Percentiles rank a stretch among this genome's conserved stretches.
Evolutionary conservation across 2,329 filamentous ascomycete species (phyloP).

Genomic region (Herpotrichia juniperi): DNA sequence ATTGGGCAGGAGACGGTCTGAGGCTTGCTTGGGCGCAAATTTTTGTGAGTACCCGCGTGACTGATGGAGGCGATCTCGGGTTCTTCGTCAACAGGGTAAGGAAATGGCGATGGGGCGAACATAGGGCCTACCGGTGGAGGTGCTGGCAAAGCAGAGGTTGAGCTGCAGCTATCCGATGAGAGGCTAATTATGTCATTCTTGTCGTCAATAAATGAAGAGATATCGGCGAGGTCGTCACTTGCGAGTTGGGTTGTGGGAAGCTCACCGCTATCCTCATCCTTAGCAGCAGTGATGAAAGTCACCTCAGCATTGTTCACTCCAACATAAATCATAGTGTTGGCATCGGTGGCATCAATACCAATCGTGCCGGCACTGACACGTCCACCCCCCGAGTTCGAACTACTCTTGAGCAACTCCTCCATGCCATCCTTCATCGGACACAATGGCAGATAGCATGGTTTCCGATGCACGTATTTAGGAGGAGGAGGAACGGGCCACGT

Average conservation of each 20-base stretch:
- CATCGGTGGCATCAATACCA: not conserved
- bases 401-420: constrained; percentile 1
- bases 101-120: not conserved
- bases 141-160: too few relatives aligned
- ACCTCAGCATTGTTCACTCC: constrained; percentile 2
- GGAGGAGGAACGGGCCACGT: constrained; percentile 29
- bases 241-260: too few relatives aligned
- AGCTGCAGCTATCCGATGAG: not conserved
- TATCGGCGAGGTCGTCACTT: too few relatives aligned
- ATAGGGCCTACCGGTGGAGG: not conserved
- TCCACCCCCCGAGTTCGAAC: not conserved
- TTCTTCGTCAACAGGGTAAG: not conserved
- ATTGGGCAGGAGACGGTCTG: too few relatives aligned
- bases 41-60: constrained; percentile 17
- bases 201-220: too few relatives aligned
- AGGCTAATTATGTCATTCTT: not conserved
- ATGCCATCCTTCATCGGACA: constrained; percentile 27
- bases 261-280: too few relatives aligned
- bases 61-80: constrained; percentile 16
- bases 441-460: constrained; percentile 20
- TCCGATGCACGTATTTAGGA: constrained; percentile 21
- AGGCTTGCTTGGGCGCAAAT: too few relatives aligned
- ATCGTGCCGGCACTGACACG: not conserved
- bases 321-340: too few relatives aligned
- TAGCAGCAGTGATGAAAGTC: too few relatives aligned